Evolutionary conservation across 345 rosid species (phyloP).

Genomic region (Geranium brycei): DNA sequence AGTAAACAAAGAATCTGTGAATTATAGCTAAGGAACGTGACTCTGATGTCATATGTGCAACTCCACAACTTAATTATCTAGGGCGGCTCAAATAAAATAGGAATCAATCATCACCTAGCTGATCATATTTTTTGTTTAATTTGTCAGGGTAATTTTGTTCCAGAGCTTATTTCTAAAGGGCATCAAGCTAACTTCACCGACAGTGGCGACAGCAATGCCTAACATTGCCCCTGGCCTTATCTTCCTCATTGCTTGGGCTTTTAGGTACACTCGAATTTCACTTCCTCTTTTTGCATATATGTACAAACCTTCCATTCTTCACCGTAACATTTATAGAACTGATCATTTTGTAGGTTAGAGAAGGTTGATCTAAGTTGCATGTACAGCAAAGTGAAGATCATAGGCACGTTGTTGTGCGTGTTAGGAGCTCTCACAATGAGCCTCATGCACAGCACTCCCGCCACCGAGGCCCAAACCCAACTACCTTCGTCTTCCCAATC

Average conservation of each 20-base stretch:
- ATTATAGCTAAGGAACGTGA: too few relatives aligned
- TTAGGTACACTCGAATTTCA: slow-evolving; percentile 24
- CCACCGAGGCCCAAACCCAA: slow-evolving; percentile 10
- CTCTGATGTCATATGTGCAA: too few relatives aligned
- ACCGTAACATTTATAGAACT: not conserved
- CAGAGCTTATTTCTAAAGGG: slow-evolving; percentile 66
- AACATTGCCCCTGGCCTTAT: slow-evolving; percentile 86
- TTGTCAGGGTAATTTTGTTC: slow-evolving; percentile 59
- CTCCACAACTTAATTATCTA: too few relatives aligned
- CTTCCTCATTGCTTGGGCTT: slow-evolving; percentile 73
- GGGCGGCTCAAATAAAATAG: too few relatives aligned
- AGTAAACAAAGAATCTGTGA: too few relatives aligned
- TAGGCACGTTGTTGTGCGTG: slow-evolving; percentile 68
- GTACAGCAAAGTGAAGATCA: slow-evolving; percentile 73
- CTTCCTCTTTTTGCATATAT: not conserved
- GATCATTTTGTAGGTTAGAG: slow-evolving; percentile 50
- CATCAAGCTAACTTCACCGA: slow-evolving; percentile 70
- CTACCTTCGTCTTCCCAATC: slow-evolving; percentile 2
- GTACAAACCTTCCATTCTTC: not conserved
- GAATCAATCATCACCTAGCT: too few relatives aligned
- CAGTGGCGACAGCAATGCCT: slow-evolving; percentile 95
- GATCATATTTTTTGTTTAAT: too few relatives aligned
- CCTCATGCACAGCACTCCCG: slow-evolving; percentile 54
- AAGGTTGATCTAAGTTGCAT: slow-evolving; percentile 55
- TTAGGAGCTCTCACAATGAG: slow-evolving; percentile 75